Evolutionary conservation across 2,329 filamentous ascomycete genomes (phyloP).

Genomic region (Biscogniauxia mediterranea): DNA sequence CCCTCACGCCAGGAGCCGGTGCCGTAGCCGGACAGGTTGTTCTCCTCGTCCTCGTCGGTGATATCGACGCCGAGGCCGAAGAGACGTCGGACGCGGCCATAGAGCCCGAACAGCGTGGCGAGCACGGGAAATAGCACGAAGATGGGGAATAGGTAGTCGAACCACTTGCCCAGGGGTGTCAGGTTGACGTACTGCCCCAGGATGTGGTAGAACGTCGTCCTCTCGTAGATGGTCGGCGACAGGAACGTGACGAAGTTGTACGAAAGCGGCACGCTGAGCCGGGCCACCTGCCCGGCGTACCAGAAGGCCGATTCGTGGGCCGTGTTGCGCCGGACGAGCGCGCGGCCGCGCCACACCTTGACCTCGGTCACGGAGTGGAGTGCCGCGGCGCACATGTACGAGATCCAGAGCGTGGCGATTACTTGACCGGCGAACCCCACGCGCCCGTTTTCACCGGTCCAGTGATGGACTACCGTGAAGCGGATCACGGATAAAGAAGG

Average conservation of each 20-base stretch:
- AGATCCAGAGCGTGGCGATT: conserved; percentile 81
- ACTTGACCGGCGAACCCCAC: conserved; percentile 86
- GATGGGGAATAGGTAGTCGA: conserved; percentile 85
- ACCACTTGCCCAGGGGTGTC: conserved; percentile 77
- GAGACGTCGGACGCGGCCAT: conserved; percentile 73
- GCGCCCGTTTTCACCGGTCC: conserved; percentile 66
- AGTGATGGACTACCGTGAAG: conserved; percentile 71
- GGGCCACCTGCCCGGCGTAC: conserved; percentile 91
- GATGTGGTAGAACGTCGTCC: conserved; percentile 85
- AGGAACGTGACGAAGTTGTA: conserved; percentile 98
- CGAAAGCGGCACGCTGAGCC: conserved; percentile 84
- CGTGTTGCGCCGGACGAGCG: conserved; percentile 85
- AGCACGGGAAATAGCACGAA: conserved; percentile 83
- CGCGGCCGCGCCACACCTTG: conserved; percentile 95
- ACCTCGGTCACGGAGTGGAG: conserved; percentile 86
- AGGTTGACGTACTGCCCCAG: conserved; percentile 80
- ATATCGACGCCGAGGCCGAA: conserved; percentile 75
- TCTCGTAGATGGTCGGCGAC: conserved; percentile 66
- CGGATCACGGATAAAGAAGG: conserved; percentile 71
- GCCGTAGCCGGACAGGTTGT: conserved; percentile 64
- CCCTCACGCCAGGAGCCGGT: conserved; percentile 90
- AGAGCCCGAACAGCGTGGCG: conserved; percentile 85
- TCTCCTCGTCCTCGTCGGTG: conserved; percentile 73
- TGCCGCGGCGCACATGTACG: conserved; percentile 93
- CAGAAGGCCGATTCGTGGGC: conserved; percentile 92